Percentiles rank a stretch among this genome's conserved stretches.
These are phyloP conservation scores for Mycena rosella DNA, from an alignment of 768 basidiomycete genomes.

Conservation along the genomic window DNA sequence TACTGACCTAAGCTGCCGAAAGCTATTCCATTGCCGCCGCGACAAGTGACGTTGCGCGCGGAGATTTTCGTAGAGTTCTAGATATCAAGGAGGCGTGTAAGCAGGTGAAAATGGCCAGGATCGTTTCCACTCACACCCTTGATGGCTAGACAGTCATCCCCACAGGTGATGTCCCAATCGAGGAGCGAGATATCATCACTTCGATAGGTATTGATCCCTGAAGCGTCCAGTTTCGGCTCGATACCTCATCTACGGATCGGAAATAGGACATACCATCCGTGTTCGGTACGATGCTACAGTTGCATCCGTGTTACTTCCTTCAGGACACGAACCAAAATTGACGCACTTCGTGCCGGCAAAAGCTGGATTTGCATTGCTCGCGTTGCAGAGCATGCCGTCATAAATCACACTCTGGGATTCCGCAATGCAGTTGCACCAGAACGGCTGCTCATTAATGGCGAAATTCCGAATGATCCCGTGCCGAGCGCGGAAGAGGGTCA, in stretches of 20 bases:
- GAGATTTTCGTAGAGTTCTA: constrained; percentile 69
- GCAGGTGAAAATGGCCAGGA: background rate
- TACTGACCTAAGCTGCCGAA: constrained; percentile 74
- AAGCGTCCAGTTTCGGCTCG: background rate
- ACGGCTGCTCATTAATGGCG: constrained; percentile 65
- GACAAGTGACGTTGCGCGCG: constrained; percentile 63
- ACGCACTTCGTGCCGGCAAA: constrained; percentile 64
- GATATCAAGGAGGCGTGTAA: background rate
- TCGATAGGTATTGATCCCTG: constrained; percentile 69
- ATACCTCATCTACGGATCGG: background rate
- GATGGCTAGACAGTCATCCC: constrained; percentile 76
- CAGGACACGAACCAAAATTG: too few relatives aligned
- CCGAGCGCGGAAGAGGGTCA: constrained; percentile 61
- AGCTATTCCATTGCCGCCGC: constrained; percentile 72
- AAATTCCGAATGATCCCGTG: constrained; percentile 61
- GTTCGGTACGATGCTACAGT: constrained; percentile 68
- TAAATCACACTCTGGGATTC: constrained; percentile 62
- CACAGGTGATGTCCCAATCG: constrained; percentile 75
- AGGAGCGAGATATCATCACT: constrained; percentile 60
- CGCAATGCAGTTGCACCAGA: constrained; percentile 71
- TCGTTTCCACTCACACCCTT: constrained; percentile 71
- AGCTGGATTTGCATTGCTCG: constrained; percentile 65
- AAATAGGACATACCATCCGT: constrained; percentile 63
- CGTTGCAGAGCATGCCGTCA: constrained; percentile 70
- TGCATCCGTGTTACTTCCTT: background rate